Conservation (phyloP, 805 yeast genomes). For the Myxozyma neotropica region DNA sequence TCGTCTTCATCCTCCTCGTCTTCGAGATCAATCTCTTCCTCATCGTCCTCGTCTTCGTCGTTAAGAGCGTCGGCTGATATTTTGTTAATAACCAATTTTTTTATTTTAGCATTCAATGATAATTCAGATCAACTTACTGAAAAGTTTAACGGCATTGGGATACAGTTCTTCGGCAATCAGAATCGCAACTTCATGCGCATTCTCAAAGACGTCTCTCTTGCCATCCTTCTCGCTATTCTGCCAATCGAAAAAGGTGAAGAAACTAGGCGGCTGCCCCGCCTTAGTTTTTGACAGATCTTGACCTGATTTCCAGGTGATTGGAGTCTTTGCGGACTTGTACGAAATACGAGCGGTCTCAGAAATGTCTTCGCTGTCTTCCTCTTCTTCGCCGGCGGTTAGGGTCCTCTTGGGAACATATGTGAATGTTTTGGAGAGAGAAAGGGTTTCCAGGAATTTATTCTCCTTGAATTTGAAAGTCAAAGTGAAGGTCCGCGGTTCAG, state of each 20-base stretch:
- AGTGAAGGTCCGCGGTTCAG: slow-evolving; percentile 58
- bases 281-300: slow-evolving; percentile 59
- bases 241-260: slow-evolving; percentile 82
- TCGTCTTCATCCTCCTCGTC: slow-evolving; percentile 35
- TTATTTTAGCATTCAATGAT: too few species aligned
- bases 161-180: slow-evolving; percentile 76
- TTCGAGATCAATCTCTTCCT: slow-evolving; percentile 47
- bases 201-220: slow-evolving; percentile 66
- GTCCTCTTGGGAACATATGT: slow-evolving; percentile 35
- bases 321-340: slow-evolving; percentile 57
- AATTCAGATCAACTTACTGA: slow-evolving; percentile 59
- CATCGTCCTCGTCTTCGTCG: slow-evolving; percentile 38
- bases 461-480: slow-evolving; percentile 62
- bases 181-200: slow-evolving; percentile 76
- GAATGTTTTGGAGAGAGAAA: slow-evolving; percentile 64
- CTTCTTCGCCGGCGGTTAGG: slow-evolving; percentile 40
- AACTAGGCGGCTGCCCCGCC: slow-evolving; percentile 43
- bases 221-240: slow-evolving; percentile 66
- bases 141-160: slow-evolving; percentile 83
- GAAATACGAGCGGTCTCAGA: slow-evolving; percentile 57
- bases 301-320: slow-evolving; percentile 69
- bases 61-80: slow-evolving; percentile 32
- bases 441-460: slow-evolving; percentile 56
- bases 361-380: slow-evolving; percentile 40
- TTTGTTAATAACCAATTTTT: slow-evolving; percentile 2